A percentile compares a stretch with the other conserved stretches of the same genome.
phyloP scores from a whole-genome alignment of 192 early-diverging fungal species.

The Coemansia biformis region DNA sequence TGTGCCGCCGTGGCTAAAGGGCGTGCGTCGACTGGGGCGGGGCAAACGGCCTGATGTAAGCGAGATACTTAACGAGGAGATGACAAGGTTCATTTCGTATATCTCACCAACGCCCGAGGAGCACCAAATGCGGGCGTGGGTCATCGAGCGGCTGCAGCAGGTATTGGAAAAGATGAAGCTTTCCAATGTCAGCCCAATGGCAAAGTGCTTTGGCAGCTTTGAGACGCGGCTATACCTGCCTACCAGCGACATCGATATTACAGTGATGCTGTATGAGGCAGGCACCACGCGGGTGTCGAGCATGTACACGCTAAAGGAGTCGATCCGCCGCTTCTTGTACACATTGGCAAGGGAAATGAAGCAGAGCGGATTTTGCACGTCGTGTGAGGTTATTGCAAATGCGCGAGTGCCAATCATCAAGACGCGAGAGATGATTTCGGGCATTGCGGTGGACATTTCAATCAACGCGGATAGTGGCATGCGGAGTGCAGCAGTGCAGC shows the following conservation, averaged over 20 bases:
- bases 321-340: conserved; percentile 31
- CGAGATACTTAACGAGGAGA: conserved; percentile 58
- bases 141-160: conserved; percentile 59
- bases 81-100: conserved; percentile 70
- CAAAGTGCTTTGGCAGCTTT: conserved; percentile 80
- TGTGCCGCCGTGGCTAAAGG: conserved; percentile 45
- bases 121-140: conserved; percentile 65
- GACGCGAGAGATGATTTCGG: conserved; percentile 67
- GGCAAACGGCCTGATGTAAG: conserved; percentile 40
- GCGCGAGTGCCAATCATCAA: conserved; percentile 92
- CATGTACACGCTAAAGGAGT: conserved; percentile 19
- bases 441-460: conserved; percentile 75
- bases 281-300: conserved; percentile 6
- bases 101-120: conserved; percentile 80
- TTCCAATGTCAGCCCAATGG: conserved; percentile 15
- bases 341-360: conserved; percentile 50
- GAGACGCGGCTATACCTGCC: conserved; percentile 83
- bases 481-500: conserved; percentile 54
- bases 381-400: conserved; percentile 57
- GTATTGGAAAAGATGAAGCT: conserved; percentile 38
- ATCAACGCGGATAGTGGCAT: conserved; percentile 71
- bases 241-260: conserved; percentile 69
- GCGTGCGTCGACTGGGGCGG: conserved; percentile 19
- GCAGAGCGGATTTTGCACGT: conserved; percentile 33
- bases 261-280: conserved; percentile 32